phyloP scores from a whole-genome alignment of 1,284 basidiomycete genomes.

The Fistulinella staudtii region DNA sequence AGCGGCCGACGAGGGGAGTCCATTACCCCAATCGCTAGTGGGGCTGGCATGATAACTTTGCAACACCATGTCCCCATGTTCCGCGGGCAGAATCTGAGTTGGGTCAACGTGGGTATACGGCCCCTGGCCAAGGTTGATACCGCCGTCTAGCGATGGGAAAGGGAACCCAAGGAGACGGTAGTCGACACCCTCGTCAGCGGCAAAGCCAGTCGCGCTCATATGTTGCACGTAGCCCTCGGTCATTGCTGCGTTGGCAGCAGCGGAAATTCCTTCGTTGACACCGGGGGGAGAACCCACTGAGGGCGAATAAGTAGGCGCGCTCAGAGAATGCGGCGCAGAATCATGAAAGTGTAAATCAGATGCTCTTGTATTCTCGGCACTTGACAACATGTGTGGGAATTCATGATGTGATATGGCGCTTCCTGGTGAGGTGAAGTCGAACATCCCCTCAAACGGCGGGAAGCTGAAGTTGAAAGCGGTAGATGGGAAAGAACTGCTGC shows the following conservation, averaged over 20 bases:
- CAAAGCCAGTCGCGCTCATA: conserved; percentile 49
- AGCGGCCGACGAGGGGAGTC: conserved; percentile 62
- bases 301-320: conserved; percentile 38
- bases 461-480: conserved; percentile 77
- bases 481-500: conserved; percentile 61
- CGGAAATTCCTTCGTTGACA: conserved; percentile 50
- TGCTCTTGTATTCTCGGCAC: conserved; percentile 24
- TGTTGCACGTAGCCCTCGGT: conserved; percentile 62
- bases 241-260: conserved; percentile 57
- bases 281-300: conserved; percentile 36
- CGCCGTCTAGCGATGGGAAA: conserved; percentile 49
- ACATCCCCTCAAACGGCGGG: conserved; percentile 65
- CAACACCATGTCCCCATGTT: conserved; percentile 42
- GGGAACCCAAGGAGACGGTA: conserved; percentile 64
- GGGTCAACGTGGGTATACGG: conserved; percentile 87
- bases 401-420: conserved; percentile 30
- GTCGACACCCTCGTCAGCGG: conserved; percentile 53
- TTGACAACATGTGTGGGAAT: conserved; percentile 34
- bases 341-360: conserved; percentile 35
- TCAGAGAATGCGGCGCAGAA: conserved; percentile 34
- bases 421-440: conserved; percentile 41
- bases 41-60: conserved; percentile 68
- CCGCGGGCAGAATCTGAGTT: conserved; percentile 69
- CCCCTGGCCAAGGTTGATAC: conserved; percentile 37
- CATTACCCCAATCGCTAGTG: conserved; percentile 75